A percentile compares a stretch with the other conserved stretches of the same genome.
phyloP scores from a whole-genome alignment of 2,329 filamentous ascomycete genomes.

The Juglanconis sp. region DNA sequence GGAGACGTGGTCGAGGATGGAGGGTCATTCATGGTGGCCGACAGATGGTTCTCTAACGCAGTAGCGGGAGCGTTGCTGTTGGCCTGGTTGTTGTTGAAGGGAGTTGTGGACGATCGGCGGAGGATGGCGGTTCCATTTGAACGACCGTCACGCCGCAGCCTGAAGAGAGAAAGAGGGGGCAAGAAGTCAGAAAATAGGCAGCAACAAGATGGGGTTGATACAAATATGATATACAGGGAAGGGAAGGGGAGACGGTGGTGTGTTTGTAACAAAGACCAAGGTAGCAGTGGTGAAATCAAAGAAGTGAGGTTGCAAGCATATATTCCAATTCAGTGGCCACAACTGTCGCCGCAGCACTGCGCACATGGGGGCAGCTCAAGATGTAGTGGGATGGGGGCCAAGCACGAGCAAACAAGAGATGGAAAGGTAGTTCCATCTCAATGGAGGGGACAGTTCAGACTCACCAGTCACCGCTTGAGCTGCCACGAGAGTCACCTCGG shows the following conservation, averaged over 20 bases:
- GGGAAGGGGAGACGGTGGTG: neutral
- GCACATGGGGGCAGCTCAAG: neutral
- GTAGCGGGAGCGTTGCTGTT: neutral
- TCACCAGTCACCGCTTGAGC: conserved; percentile 69
- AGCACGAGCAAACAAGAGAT: conserved; percentile 10
- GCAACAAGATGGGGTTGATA: conserved; percentile 2
- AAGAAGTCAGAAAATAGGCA: neutral
- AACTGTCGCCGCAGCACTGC: neutral
- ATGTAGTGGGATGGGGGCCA: neutral
- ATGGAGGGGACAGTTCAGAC: conserved; percentile 29
- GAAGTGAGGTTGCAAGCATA: neutral
- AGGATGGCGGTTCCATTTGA: conserved; percentile 64
- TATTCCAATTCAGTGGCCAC: neutral
- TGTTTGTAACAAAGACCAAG: neutral
- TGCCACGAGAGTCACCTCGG: conserved; percentile 54
- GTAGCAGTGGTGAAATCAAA: neutral
- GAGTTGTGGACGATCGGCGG: conserved; percentile 60
- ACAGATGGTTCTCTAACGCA: conserved; percentile 19
- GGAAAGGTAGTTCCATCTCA: neutral
- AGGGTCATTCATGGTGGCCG: conserved; percentile 12
- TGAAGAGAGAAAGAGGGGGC: conserved; percentile 25
- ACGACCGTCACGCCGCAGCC: conserved; percentile 57
- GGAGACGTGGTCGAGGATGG: conserved; percentile 2
- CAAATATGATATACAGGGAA: neutral
- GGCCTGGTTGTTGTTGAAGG: conserved; percentile 33